phyloP scores from a whole-genome alignment of 805 yeast genomes.

The Lachancea nothofagi region DNA sequence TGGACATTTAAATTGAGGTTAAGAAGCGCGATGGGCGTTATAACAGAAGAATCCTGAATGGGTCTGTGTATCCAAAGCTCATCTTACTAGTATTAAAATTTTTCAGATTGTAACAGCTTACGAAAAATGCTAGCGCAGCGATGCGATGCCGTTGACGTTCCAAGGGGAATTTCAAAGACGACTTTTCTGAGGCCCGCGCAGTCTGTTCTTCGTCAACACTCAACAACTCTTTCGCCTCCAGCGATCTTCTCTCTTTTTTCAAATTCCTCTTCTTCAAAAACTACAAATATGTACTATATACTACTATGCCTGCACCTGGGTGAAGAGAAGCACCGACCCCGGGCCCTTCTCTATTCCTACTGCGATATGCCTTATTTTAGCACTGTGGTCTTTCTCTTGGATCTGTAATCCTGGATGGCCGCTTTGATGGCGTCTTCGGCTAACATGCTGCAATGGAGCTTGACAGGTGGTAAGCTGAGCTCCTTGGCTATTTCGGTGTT shows the following conservation, averaged over 20 bases:
- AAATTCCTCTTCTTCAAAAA: too few relatives aligned
- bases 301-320: not conserved
- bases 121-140: not conserved
- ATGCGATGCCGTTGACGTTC: too few relatives aligned
- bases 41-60: not conserved
- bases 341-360: too few relatives aligned
- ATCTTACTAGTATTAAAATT: slow-evolving; percentile 4
- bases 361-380: too few relatives aligned
- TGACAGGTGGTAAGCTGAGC: slow-evolving; percentile 91
- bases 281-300: too few relatives aligned
- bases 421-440: slow-evolving; percentile 98
- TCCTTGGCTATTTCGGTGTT: slow-evolving; percentile 94
- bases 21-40: not conserved
- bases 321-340: too few relatives aligned
- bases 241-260: too few relatives aligned
- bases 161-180: too few relatives aligned
- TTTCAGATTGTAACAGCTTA: slow-evolving; percentile 1
- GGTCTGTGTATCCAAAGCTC: not conserved
- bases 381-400: slow-evolving; percentile 52
- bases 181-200: too few relatives aligned
- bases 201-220: too few relatives aligned
- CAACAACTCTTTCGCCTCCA: too few relatives aligned
- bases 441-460: slow-evolving; percentile 95
- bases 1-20: slow-evolving; percentile 40
- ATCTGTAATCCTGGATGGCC: slow-evolving; percentile 90